These are phyloP conservation scores for Talinum fruticosum DNA, from an alignment of 148 eudicot species.

Conservation along the genomic window DNA sequence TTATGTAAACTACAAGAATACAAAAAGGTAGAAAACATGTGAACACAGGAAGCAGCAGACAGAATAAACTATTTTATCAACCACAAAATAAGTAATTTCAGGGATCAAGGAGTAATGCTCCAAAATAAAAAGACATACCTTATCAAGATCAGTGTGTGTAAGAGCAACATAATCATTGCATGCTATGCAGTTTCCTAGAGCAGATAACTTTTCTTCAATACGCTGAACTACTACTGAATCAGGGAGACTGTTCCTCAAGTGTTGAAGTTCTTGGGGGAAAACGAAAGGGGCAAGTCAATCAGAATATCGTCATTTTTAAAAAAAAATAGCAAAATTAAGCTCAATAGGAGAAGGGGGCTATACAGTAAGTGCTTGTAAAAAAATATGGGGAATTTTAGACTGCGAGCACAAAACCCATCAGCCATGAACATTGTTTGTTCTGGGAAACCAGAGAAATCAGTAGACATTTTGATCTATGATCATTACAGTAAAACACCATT, in stretches of 20 bases:
- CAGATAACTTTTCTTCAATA: conserved; percentile 78
- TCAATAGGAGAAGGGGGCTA: not conserved
- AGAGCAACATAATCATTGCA: conserved; percentile 98
- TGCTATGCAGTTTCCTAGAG: conserved; percentile 91
- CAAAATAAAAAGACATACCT: conserved; percentile 33
- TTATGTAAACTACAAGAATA: not conserved
- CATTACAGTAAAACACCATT: not conserved
- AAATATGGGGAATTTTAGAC: not conserved
- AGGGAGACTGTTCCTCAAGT: conserved; percentile 89
- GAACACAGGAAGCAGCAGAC: not conserved
- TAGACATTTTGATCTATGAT: not conserved
- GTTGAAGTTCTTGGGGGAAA: conserved; percentile 64
- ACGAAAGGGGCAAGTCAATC: not conserved
- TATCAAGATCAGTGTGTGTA: conserved; percentile 93
- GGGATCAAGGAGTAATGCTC: not conserved
- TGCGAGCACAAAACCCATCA: not conserved
- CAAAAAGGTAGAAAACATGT: not conserved
- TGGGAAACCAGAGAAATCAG: not conserved
- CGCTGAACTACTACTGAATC: conserved; percentile 92
- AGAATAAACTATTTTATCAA: not conserved
- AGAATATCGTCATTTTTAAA: too few species aligned
- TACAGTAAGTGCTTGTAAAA: too few species aligned
- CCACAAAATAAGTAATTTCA: not conserved
- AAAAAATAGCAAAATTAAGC: too few species aligned
- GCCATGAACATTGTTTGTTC: not conserved